These are phyloP conservation scores for Pelargonium australe DNA, from an alignment of 441 rosid species.

Conservation along the genomic window DNA sequence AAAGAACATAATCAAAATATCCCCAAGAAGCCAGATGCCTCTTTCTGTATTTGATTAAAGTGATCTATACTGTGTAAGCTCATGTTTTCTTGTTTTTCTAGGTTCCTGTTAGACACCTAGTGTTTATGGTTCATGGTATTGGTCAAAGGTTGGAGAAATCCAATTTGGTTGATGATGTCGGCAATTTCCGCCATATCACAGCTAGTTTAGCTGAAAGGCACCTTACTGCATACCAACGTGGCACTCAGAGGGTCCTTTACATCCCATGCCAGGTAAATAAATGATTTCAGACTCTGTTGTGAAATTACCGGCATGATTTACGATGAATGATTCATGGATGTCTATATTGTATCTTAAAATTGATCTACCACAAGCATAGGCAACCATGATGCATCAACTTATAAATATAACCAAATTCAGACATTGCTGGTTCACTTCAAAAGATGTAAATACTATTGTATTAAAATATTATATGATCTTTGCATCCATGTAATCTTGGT, in stretches of 20 bases:
- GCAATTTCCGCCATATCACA: slow-evolving; percentile 78
- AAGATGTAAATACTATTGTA: background rate
- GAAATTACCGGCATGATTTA: too few relatives aligned
- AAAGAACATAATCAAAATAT: background rate
- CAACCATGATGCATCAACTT: background rate
- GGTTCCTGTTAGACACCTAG: slow-evolving; percentile 96
- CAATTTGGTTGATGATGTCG: slow-evolving; percentile 94
- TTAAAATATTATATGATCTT: background rate
- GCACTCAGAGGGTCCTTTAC: slow-evolving; percentile 79
- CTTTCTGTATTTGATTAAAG: background rate
- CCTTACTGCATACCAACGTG: slow-evolving; percentile 63
- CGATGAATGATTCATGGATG: too few relatives aligned
- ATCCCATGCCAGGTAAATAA: slow-evolving; percentile 91
- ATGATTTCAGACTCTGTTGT: background rate
- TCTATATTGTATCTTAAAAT: background rate
- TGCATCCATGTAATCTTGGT: background rate
- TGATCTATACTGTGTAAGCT: too few relatives aligned
- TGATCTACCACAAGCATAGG: background rate
- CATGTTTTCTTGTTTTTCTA: slow-evolving; percentile 24
- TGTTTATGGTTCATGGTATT: slow-evolving; percentile 97
- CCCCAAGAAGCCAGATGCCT: background rate
- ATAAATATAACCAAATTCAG: background rate
- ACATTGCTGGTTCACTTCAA: background rate
- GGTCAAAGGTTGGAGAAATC: slow-evolving; percentile 97
- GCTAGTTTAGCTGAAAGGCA: slow-evolving; percentile 71